These are phyloP conservation scores for Hansenula sp. DNA, from an alignment of 1,139 yeast species.

Conservation along the genomic window DNA sequence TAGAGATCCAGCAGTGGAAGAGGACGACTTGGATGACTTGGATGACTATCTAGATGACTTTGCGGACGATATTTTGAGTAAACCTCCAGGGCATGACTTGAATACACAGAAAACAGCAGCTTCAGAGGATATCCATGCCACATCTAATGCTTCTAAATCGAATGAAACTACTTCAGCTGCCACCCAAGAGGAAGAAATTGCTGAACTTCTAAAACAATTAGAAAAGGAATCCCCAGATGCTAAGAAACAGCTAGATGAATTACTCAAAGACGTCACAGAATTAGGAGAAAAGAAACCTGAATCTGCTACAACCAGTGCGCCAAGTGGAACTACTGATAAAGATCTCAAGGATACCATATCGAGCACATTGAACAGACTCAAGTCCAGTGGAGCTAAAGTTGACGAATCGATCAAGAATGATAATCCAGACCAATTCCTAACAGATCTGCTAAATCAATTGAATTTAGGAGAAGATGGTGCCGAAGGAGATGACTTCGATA, in stretches of 20 bases:
- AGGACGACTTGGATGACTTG: conserved; percentile 68
- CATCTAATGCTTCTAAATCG: conserved; percentile 4
- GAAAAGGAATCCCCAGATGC: conserved; percentile 58
- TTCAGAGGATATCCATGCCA: conserved; percentile 5
- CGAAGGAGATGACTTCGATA: conserved; percentile 44
- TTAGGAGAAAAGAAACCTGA: conserved; percentile 32
- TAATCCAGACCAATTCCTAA: conserved; percentile 53
- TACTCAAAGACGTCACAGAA: conserved; percentile 42
- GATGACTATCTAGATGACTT: conserved; percentile 75
- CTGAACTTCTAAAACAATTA: conserved; percentile 53
- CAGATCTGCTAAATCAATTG: conserved; percentile 44
- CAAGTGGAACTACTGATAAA: conserved; percentile 23
- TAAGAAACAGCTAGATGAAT: conserved; percentile 49
- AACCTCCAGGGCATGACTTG: conserved; percentile 32
- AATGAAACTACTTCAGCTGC: not conserved
- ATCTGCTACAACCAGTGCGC: not conserved
- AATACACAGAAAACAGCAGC: conserved; percentile 7
- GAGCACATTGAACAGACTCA: conserved; percentile 74
- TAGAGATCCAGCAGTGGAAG: conserved; percentile 18
- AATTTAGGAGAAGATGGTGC: conserved; percentile 31
- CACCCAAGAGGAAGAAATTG: conserved; percentile 36
- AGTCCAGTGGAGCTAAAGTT: conserved; percentile 62
- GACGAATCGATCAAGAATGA: conserved; percentile 56
- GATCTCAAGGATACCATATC: conserved; percentile 76
- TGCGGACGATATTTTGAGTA: conserved; percentile 68